These are phyloP conservation scores for Cystoisospora suis DNA, from an alignment of 169 alveolate species.

Conservation along the genomic window DNA sequence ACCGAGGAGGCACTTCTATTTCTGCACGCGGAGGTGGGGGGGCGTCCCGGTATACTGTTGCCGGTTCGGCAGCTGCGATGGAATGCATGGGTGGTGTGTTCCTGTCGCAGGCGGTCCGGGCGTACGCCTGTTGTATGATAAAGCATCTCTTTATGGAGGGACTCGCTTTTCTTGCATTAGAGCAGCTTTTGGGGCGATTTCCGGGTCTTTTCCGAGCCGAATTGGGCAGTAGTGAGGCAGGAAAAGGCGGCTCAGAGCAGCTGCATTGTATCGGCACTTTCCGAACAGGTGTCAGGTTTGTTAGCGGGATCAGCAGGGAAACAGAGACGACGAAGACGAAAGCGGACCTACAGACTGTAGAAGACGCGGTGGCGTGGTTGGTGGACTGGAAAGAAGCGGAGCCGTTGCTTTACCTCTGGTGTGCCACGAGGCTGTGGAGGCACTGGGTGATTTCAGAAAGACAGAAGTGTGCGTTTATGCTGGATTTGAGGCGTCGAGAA, in stretches of 20 bases:
- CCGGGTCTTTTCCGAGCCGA: slow-evolving; percentile 34
- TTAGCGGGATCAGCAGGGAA: background rate
- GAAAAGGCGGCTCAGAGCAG: background rate
- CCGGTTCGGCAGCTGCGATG: background rate
- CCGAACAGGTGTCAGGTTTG: background rate
- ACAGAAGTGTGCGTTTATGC: slow-evolving; percentile 40
- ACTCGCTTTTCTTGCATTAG: slow-evolving; percentile 34
- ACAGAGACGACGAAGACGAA: background rate
- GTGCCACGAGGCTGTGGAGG: slow-evolving; percentile 44
- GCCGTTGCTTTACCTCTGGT: slow-evolving; percentile 51
- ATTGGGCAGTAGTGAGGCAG: background rate
- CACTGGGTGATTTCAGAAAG: slow-evolving; percentile 63
- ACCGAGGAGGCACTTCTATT: background rate
- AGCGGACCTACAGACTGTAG: background rate
- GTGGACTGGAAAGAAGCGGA: slow-evolving; percentile 41
- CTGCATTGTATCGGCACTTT: background rate
- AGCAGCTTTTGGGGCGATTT: background rate
- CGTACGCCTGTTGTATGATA: slow-evolving; percentile 61
- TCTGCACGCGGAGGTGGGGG: background rate
- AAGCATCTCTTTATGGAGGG: slow-evolving; percentile 59
- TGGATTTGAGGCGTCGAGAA: slow-evolving; percentile 44
- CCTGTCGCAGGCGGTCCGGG: slow-evolving; percentile 40
- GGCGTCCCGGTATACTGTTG: background rate
- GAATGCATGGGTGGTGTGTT: slow-evolving; percentile 51
- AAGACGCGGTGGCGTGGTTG: slow-evolving; percentile 39